Evolutionary conservation across 768 basidiomycete species (phyloP), one percentile per base, ranked within the genome.

Genomic region (Lanmaoa pseudosensibilis): DNA sequence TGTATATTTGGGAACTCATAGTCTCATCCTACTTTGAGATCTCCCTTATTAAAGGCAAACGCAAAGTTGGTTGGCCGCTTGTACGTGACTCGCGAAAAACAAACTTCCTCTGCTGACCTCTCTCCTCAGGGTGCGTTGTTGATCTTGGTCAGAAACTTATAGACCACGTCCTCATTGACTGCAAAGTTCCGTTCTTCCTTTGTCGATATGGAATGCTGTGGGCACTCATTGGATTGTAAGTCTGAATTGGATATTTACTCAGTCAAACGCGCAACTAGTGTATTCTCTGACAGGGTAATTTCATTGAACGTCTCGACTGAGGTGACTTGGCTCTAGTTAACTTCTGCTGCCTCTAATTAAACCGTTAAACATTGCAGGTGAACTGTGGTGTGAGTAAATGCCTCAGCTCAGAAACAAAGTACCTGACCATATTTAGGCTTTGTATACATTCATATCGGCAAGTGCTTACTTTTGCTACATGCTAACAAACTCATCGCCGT

Each of bases 171-270:
- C 54, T 71, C 16, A 58, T 46, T 49, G 55, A 53, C 13, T 44
- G 3, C 52, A 50, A 27, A 78, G 86, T 82, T 25, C 84, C 86
- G 57, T 86, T 86, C 66, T 87, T 90, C 67, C 72, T 86, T 25
- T 85, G 83, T 66, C 83, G 87, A 57, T 89, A 89, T 67, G 86
- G 84, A 69, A 83, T 88, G 77, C 64, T 89, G n/a, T 75, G 82
- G 54, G 79, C 86, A 4, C 77, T 88, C 63, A 68, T 84, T 59
- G 86, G 87, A 54, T 59, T 89, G 86, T 86, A 65, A 72, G 65
- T 40, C 8, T 36, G 11, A 46, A 43, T 27, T 34, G 3, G 43
- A 21, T 71, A 3, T 32, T 38, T n/a, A 30, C 5, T 25, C 9
- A 30, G 18, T 44, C n/a, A 37, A 23, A 43, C 45, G 25, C 5